Evolutionary conservation across 257 asterid species (phyloP).

Genomic region (Gentiana straminea): DNA sequence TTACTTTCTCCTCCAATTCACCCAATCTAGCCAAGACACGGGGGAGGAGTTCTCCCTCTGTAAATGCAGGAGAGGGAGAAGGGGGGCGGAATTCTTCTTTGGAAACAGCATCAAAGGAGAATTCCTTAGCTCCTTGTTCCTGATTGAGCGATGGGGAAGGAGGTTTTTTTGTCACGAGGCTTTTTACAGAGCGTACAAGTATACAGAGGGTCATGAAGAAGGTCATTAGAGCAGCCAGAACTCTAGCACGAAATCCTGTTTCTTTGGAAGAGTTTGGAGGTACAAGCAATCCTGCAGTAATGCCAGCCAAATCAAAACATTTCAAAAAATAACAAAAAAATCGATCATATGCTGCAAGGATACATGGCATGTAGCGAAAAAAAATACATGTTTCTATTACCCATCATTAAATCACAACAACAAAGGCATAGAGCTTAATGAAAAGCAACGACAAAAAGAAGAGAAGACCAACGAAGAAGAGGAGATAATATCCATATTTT

Average conservation of each 20-base stretch:
- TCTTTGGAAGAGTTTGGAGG: slow-evolving; percentile 36
- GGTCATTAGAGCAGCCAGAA: slow-evolving; percentile 55
- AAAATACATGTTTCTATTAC: neutral
- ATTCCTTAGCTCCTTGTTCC: slow-evolving; percentile 31
- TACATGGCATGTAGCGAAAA: neutral
- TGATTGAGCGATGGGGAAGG: slow-evolving; percentile 33
- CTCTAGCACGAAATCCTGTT: slow-evolving; percentile 40
- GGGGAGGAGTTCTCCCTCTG: slow-evolving; percentile 73
- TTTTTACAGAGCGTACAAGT: slow-evolving; percentile 44
- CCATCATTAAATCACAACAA: neutral
- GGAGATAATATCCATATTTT: too few relatives aligned
- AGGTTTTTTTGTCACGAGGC: slow-evolving; percentile 38
- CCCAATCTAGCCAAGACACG: slow-evolving; percentile 72
- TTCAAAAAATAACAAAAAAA: neutral
- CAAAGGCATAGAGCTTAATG: too few relatives aligned
- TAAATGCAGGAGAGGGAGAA: slow-evolving; percentile 65
- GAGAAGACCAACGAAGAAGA: too few relatives aligned
- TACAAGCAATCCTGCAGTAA: slow-evolving; percentile 26
- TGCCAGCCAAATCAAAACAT: too few relatives aligned
- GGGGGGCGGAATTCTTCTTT: slow-evolving; percentile 77
- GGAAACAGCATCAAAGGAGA: slow-evolving; percentile 31
- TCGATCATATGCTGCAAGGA: too few relatives aligned
- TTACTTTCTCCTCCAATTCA: slow-evolving; percentile 78
- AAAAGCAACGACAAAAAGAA: too few relatives aligned
- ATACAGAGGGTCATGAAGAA: slow-evolving; percentile 55